Percentiles rank a stretch among this genome's conserved stretches.
phyloP scores from a whole-genome alignment of 371 early-diverging fungal species.

The Mortierella sp. region DNA sequence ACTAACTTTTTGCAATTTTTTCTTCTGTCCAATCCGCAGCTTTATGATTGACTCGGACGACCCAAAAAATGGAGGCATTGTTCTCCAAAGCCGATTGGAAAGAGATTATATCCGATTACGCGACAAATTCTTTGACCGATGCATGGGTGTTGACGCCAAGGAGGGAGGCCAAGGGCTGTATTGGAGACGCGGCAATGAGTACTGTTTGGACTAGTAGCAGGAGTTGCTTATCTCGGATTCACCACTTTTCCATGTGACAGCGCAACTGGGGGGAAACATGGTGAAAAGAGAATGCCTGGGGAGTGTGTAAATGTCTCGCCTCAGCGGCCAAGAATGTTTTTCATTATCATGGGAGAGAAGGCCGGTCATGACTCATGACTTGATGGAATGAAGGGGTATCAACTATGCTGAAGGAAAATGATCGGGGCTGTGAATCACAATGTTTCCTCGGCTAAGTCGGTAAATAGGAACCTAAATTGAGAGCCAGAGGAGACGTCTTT shows the following conservation, averaged over 20 bases:
- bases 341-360: slow-evolving; percentile 18
- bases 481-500: too few species aligned
- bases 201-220: slow-evolving; percentile 20
- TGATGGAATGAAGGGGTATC: slow-evolving; percentile 7
- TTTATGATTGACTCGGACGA: slow-evolving; percentile 23
- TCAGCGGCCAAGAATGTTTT: slow-evolving; percentile 7
- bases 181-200: slow-evolving; percentile 16
- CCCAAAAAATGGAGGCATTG: slow-evolving; percentile 11
- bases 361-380: slow-evolving; percentile 16
- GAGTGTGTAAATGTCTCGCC: slow-evolving; percentile 15
- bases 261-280: slow-evolving; percentile 12
- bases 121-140: slow-evolving; percentile 15
- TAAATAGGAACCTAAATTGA: too few species aligned
- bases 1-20: too few species aligned
- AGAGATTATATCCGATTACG: slow-evolving; percentile 10
- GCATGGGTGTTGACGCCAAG: slow-evolving; percentile 14
- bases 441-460: too few species aligned
- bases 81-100: slow-evolving; percentile 16
- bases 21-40: slow-evolving; percentile 17
- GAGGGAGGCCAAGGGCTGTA: slow-evolving; percentile 4
- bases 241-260: slow-evolving; percentile 10
- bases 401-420: slow-evolving; percentile 2
- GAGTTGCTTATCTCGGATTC: slow-evolving; percentile 13
- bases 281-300: slow-evolving; percentile 19
- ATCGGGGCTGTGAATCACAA: neutral